Base-by-base conservation (phyloP, 2,329 filamentous ascomycete species). In the Diaporthe vaccinii region DNA sequence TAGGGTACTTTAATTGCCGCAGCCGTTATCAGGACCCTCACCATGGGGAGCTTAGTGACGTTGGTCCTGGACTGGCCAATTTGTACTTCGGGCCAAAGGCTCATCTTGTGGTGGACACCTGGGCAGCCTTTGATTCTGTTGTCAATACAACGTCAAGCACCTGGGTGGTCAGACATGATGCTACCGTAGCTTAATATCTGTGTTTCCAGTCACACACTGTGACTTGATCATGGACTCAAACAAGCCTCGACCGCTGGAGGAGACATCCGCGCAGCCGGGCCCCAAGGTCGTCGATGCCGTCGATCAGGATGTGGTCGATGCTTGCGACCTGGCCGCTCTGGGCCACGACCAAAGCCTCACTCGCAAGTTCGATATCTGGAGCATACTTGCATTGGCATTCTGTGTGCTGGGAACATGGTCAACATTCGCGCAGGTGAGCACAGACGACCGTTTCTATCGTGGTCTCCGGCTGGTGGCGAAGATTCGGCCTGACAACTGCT, bases 331-430 rank as follows among this genome's bases (percentile, higher is more conserved):
- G 34, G 85, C 85, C 39, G 81, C 81, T 51, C 79, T 86, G 20
- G 85, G 85, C 76, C 85, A 86, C 77, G 80, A 79, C 58, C 83
- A 86, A 80, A 78, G 78, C 22, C 82, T 86, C 55, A 78, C 81
- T 4, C 84, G 85, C 76, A 86, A 90, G 78, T 91, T 91, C 79
- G 85, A 84, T 79, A 80, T 87, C 9, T 87, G 85, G 86, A 90
- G 88, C 80, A 90, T 91, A 88, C 83, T 91, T 15, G 86, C 88
- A 28, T 84, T 91, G 28, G 87, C 89, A 39, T 90, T 91, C 75
- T 89, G 86, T 75, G 88, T 91, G 20, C 83, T 91, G 41, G 89
- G 89, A 75, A 91, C 89, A 6, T 91, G 89, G 85, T 88, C 88
- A 0, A 90, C 89, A 0, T 89, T 90, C 76, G 89, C 89, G 0